Conservation (phyloP, 805 yeast species). For the Saccharomycopsis fermentans region DNA sequence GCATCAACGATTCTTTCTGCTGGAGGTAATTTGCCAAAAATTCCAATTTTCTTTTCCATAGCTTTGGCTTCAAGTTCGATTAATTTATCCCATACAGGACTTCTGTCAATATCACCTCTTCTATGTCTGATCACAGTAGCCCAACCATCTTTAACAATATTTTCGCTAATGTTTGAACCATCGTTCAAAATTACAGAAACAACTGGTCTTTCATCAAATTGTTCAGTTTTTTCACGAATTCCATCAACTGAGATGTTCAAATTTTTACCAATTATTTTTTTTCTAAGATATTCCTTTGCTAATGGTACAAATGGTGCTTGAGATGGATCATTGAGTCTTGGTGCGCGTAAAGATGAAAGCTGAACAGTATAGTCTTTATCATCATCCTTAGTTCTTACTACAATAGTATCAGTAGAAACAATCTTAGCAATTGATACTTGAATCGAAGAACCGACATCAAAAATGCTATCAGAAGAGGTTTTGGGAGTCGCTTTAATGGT, state of each 20-base stretch:
- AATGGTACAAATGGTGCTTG: constrained; percentile 46
- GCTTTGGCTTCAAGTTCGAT: constrained; percentile 61
- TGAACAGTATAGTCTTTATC: constrained; percentile 52
- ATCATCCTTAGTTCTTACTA: constrained; percentile 38
- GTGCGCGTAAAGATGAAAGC: constrained; percentile 66
- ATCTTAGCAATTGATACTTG: constrained; percentile 51
- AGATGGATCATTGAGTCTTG: constrained; percentile 51
- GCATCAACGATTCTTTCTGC: constrained; percentile 67
- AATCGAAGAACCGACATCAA: constrained; percentile 37
- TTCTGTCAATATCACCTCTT: constrained; percentile 59
- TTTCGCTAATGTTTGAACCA: constrained; percentile 49
- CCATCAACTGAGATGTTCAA: constrained; percentile 57
- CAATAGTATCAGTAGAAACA: constrained; percentile 58
- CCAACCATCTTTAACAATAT: constrained; percentile 53
- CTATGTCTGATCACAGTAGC: constrained; percentile 74
- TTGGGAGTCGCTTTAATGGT: constrained; percentile 19
- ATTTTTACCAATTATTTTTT: constrained; percentile 57
- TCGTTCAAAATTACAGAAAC: constrained; percentile 47
- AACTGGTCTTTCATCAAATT: constrained; percentile 54
- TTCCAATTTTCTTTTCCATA: constrained; percentile 45
- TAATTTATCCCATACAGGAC: constrained; percentile 68
- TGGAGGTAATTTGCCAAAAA: constrained; percentile 46
- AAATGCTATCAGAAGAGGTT: constrained; percentile 20
- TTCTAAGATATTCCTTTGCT: constrained; percentile 70
- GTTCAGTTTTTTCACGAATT: constrained; percentile 48